Evolutionary conservation across 148 eudicot species (phyloP).

Genomic region (Rhododendron henanense): DNA sequence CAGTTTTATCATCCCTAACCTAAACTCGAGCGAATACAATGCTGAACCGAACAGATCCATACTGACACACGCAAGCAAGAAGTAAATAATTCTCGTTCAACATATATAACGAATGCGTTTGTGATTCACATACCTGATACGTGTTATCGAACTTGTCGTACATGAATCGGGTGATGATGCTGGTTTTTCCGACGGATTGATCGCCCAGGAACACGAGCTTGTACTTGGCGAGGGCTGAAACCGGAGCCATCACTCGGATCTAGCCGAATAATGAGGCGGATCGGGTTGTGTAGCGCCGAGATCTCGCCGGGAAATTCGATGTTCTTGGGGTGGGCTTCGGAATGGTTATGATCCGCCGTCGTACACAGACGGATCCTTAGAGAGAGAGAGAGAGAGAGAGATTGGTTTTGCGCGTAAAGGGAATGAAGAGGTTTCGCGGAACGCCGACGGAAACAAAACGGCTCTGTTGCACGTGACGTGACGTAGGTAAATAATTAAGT

Average conservation of each 20-base stretch:
- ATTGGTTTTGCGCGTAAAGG: background rate
- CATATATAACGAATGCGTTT: background rate
- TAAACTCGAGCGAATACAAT: background rate
- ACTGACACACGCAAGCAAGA: background rate
- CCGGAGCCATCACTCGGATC: slow-evolving; percentile 43
- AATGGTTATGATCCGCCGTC: background rate
- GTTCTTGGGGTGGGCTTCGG: background rate
- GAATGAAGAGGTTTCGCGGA: background rate
- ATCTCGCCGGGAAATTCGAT: background rate
- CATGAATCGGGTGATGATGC: slow-evolving; percentile 84
- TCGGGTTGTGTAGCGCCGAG: background rate
- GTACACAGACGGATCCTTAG: background rate
- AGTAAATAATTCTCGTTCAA: background rate
- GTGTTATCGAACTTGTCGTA: slow-evolving; percentile 75
- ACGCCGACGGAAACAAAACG: background rate
- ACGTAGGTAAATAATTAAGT: too few relatives aligned
- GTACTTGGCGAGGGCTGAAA: slow-evolving; percentile 72
- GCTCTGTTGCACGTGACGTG: background rate
- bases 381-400: background rate
- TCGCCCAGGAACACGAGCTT: slow-evolving; percentile 74
- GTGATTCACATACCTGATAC: slow-evolving; percentile 41
- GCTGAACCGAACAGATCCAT: background rate
- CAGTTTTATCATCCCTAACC: background rate
- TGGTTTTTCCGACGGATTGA: slow-evolving; percentile 84
- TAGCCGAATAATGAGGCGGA: background rate